Evolutionary conservation across 345 rosid genomes (phyloP), one percentile per base, ranked within the genome.

Genomic region (Syzygium oleosum): DNA sequence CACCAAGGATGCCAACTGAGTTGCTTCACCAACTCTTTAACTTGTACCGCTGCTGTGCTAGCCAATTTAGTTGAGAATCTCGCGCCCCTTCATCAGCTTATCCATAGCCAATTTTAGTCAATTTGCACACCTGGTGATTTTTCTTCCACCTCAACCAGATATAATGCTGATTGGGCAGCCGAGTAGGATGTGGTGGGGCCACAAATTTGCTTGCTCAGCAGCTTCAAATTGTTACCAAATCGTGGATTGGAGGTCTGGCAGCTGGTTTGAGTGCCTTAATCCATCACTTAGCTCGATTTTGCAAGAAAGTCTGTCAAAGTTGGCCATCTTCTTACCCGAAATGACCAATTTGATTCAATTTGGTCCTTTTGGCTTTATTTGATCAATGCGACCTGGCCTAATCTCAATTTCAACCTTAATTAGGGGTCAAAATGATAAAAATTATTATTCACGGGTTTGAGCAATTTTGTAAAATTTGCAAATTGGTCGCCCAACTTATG

Each of bases 11-110:
- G 61, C 61, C 5, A 56, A 56, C 23, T 56, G 5, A 56, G n/a
- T 9, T 9, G 61, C 25, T 56, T 56, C 13, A 12, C n/a, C 61
- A 56, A 23, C 61, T 56, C 61, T 56, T 12, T 21, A 56, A 56
- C 61, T 0, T 56, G 61, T 9, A 56, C 0, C 4, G 5, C 61
- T 56, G 23, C n/a, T 0, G 12, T 0, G n/a, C 61, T 23, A 56
- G 61, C 61, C 25, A 11, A 56, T 56, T 56, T 56, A 0, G n/a
- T 56, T 0, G 12, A 56, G 5, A 56, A 22, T 0, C 23, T 0
- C 61, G 13, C 25, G n/a, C 61, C 25, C 27, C 61, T 23, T 56
- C 61, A 23, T 9, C 25, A 56, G 61, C 46, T 43, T 43, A 43
- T 43, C 46, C 46, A 6, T 6, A 43, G 46, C 46, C 46, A 43